Evolutionary conservation across 495 filamentous ascomycete genomes (phyloP), one percentile per base, ranked within the genome.

Genomic region (Daldinia childiae): DNA sequence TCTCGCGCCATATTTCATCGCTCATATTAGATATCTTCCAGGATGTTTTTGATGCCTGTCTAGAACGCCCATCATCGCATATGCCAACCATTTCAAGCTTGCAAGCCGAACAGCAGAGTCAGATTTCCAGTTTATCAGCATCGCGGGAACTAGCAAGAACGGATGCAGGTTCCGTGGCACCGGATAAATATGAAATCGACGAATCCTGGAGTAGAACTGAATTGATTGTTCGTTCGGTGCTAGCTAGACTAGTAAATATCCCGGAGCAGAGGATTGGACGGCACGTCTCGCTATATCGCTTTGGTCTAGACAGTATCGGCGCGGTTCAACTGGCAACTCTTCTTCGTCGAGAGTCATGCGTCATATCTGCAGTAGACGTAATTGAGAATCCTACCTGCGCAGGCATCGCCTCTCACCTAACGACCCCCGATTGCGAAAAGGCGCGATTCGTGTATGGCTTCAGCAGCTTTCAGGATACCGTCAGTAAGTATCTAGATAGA

Each of bases 271-370:
- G 84, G 19, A 91, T 98, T 27, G 75, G 77, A 2, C 84, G 85
- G 14, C 72, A 79, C 6, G 87, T 88, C 1, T 92, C 89, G 27
- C 93, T 97, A 26, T 96, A 94, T 74, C 87, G 89, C 68, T 86
- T 97, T 27, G 94, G 95, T 2, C 82, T 97, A 48, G 94, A 98
- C 78, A 96, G 93, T 62, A 93, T 98, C 68, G 92, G 88, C 39
- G 91, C 93, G 0, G 93, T 97, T 62, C 90, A 93, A 64, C 83
- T 94, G 36, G 91, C 91, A 3, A 82, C 86, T 17, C 75, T 85
- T 51, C 85, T 94, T 19, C 87, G 89, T 29, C 84, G 87, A 51
- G 74, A 85, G 62, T 85, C 86, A 0, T 73, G 88, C n/a, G 74
- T 79, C 15, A 78, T 93, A 11, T 80, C 84, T 4, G 88, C 90